Evolutionary conservation across 345 rosid genomes (phyloP).

Genomic region (Streptanthus diversifolius): DNA sequence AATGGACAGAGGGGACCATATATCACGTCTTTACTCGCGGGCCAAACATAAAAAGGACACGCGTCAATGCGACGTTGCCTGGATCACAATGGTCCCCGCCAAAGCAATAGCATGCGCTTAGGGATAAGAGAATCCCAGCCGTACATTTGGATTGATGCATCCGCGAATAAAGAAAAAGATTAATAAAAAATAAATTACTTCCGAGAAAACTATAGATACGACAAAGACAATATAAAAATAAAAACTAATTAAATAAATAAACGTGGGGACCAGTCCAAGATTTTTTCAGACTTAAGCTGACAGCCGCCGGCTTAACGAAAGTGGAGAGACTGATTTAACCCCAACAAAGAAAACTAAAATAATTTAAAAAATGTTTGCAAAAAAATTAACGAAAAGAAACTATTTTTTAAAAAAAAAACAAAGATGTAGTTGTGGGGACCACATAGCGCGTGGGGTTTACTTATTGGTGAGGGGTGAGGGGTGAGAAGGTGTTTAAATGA

Average conservation of each 20-base stretch:
- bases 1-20: slow-evolving; percentile 39
- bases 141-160: slow-evolving; percentile 49
- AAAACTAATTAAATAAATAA: slow-evolving; percentile 10
- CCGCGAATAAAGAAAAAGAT: neutral
- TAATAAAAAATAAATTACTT: neutral
- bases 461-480: slow-evolving; percentile 23
- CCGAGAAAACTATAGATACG: slow-evolving; percentile 15
- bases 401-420: neutral
- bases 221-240: neutral
- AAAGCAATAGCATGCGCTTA: slow-evolving; percentile 44
- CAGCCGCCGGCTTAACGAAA: slow-evolving; percentile 88
- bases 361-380: neutral
- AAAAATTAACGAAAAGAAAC: neutral
- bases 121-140: slow-evolving; percentile 36
- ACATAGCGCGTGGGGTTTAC: slow-evolving; percentile 27
- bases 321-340: slow-evolving; percentile 32
- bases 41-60: slow-evolving; percentile 42
- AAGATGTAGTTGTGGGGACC: slow-evolving; percentile 1
- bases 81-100: slow-evolving; percentile 65
- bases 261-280: slow-evolving; percentile 44
- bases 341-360: neutral
- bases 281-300: slow-evolving; percentile 61
- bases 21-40: slow-evolving; percentile 50
- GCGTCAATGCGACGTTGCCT: slow-evolving; percentile 30
- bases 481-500: slow-evolving; percentile 33